Evolutionary conservation across 352 stramenopile species (phyloP).

Genomic region (Phytophthora sp.): DNA sequence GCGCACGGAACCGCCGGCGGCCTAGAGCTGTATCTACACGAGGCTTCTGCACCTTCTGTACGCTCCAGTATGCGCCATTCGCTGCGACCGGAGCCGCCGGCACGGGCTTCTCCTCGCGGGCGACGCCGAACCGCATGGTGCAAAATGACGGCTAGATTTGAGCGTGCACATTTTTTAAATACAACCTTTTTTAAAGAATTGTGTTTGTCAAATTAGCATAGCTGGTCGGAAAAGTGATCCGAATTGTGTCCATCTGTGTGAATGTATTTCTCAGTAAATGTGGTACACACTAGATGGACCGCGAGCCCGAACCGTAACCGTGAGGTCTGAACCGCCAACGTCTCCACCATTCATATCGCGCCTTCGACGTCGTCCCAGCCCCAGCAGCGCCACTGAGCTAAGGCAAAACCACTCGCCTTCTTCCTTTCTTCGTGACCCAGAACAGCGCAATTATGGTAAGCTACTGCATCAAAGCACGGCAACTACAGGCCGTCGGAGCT

Average conservation of each 20-base stretch:
- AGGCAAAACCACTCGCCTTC: slow-evolving; percentile 84
- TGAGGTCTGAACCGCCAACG: slow-evolving; percentile 25
- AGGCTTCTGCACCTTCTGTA: slow-evolving; percentile 10
- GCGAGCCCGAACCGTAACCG: slow-evolving; percentile 30
- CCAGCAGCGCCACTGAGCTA: neutral
- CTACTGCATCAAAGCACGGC: slow-evolving; percentile 15
- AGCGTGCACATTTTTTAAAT: neutral
- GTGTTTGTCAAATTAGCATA: no score
- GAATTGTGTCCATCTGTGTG: slow-evolving; percentile 5
- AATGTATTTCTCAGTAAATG: slow-evolving; percentile 5
- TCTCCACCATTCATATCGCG: slow-evolving; percentile 66
- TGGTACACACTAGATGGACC: slow-evolving; percentile 39
- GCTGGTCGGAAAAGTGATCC: no score
- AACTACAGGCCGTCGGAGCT: slow-evolving; percentile 2
- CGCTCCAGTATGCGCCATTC: slow-evolving; percentile 2
- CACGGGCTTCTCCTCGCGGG: slow-evolving; percentile 32
- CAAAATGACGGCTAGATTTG: slow-evolving; percentile 7
- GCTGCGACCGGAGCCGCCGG: neutral
- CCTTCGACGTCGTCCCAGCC: slow-evolving; percentile 7
- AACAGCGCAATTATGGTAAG: slow-evolving; percentile 85
- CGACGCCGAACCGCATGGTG: slow-evolving; percentile 63
- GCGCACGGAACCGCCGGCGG: slow-evolving; percentile 48
- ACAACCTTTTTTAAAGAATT: no score
- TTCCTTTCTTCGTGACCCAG: slow-evolving; percentile 89
- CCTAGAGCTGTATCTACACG: neutral